phyloP scores from a whole-genome alignment of 352 stramenopile species.

The Globisporangium solare region DNA sequence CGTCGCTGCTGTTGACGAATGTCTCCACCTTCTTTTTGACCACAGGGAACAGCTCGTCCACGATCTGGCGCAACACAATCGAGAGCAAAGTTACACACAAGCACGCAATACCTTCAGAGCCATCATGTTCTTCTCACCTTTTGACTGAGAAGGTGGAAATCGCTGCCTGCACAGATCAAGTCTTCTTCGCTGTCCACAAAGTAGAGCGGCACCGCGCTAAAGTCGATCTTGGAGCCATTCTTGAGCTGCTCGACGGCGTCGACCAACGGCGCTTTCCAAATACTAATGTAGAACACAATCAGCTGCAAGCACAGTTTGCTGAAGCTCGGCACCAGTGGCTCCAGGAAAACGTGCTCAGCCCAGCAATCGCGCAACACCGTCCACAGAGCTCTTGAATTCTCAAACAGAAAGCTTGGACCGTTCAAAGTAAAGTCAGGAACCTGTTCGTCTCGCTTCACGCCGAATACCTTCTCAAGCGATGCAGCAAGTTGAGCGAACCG shows the following conservation, averaged over 20 bases:
- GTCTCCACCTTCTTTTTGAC: slow-evolving; percentile 29
- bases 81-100: slow-evolving; percentile 3
- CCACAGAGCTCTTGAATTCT: slow-evolving; percentile 48
- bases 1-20: slow-evolving; percentile 38
- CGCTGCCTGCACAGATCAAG: slow-evolving; percentile 58
- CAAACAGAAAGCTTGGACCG: slow-evolving; percentile 33
- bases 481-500: slow-evolving; percentile 49
- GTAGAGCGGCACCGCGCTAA: slow-evolving; percentile 29
- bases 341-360: slow-evolving; percentile 48
- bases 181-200: slow-evolving; percentile 58
- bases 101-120: neutral
- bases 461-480: slow-evolving; percentile 48
- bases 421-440: slow-evolving; percentile 3
- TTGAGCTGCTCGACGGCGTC: slow-evolving; percentile 41
- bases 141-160: slow-evolving; percentile 57
- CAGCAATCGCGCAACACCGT: slow-evolving; percentile 52
- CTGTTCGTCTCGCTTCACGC: slow-evolving; percentile 23
- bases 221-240: slow-evolving; percentile 44
- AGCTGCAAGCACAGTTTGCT: slow-evolving; percentile 72
- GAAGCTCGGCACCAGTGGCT: slow-evolving; percentile 53
- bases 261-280: slow-evolving; percentile 50
- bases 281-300: slow-evolving; percentile 48
- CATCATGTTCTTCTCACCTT: slow-evolving; percentile 28
- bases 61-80: slow-evolving; percentile 30
- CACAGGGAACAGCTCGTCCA: slow-evolving; percentile 30